phyloP scores from a whole-genome alignment of 805 yeast species.

The Clavispora phyllophila region DNA sequence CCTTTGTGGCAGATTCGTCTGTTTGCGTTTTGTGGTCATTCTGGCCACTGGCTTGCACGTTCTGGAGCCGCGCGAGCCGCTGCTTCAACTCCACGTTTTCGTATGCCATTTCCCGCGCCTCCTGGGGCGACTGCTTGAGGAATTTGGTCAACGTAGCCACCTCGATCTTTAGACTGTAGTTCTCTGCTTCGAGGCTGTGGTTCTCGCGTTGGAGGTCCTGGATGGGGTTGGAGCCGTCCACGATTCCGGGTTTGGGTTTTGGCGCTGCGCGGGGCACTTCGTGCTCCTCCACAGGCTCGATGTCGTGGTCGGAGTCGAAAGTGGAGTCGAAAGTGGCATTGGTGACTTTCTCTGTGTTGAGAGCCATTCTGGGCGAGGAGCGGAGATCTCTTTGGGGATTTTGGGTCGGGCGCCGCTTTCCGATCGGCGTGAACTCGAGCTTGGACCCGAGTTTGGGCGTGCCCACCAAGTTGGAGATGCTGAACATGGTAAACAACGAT shows the following conservation, averaged over 20 bases:
- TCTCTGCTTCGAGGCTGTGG: slow-evolving; percentile 35
- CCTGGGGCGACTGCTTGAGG: slow-evolving; percentile 40
- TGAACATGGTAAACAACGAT: slow-evolving; percentile 9
- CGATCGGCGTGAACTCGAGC: slow-evolving; percentile 24
- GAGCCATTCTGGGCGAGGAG: slow-evolving; percentile 1
- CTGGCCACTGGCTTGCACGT: not conserved
- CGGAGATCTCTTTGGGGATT: not conserved
- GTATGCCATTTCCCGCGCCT: slow-evolving; percentile 31
- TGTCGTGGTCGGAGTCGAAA: slow-evolving; percentile 8
- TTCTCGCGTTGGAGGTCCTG: slow-evolving; percentile 19
- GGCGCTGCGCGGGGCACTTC: not conserved
- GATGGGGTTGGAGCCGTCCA: slow-evolving; percentile 16
- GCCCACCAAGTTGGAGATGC: slow-evolving; percentile 15
- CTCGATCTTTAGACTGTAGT: slow-evolving; percentile 40
- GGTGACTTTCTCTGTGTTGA: slow-evolving; percentile 6
- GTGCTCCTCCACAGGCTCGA: slow-evolving; percentile 1
- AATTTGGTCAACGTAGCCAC: slow-evolving; percentile 37
- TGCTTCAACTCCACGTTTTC: slow-evolving; percentile 31
- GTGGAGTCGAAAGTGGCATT: slow-evolving; percentile 9
- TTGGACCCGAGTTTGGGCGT: slow-evolving; percentile 14
- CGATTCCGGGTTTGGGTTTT: slow-evolving; percentile 1
- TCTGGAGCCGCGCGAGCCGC: slow-evolving; percentile 5
- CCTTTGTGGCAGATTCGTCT: not conserved
- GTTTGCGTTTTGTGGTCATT: not conserved
- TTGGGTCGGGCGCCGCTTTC: slow-evolving; percentile 10